Evolutionary conservation across 148 eudicot genomes (phyloP).

Genomic region (Agrostemma githago): DNA sequence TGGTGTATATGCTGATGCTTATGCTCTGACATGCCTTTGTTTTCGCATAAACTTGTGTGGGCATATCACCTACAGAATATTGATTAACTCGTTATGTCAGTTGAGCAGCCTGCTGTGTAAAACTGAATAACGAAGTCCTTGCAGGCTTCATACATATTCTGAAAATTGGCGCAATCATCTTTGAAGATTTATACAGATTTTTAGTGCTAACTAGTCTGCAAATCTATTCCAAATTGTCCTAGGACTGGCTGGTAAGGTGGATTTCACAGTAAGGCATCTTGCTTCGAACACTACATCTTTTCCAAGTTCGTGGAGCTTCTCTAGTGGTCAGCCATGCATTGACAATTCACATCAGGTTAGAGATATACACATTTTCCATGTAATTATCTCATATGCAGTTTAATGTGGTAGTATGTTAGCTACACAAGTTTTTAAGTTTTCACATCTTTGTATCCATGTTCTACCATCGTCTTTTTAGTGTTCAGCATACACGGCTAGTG

Average conservation of each 20-base stretch:
- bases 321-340: conserved; percentile 63
- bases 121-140: not conserved
- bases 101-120: not conserved
- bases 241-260: conserved; percentile 92
- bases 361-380: not conserved
- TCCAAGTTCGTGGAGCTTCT: conserved; percentile 54
- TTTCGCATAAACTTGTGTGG: too few species aligned
- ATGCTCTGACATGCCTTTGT: too few species aligned
- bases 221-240: not conserved
- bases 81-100: too few species aligned
- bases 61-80: too few species aligned
- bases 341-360: conserved; percentile 54
- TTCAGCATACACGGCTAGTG: conserved; percentile 66
- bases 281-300: conserved; percentile 59
- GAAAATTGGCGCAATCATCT: not conserved
- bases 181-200: not conserved
- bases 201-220: not conserved
- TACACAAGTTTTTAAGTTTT: not conserved
- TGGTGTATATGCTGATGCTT: too few species aligned
- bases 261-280: conserved; percentile 92
- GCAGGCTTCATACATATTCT: not conserved
- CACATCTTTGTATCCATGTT: conserved; percentile 1
- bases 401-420: not conserved
- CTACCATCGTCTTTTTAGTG: conserved; percentile 45
- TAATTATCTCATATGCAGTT: conserved; percentile 7